Evolutionary conservation across 345 rosid genomes (phyloP).

Genomic region (Arabidopsis suecica): DNA sequence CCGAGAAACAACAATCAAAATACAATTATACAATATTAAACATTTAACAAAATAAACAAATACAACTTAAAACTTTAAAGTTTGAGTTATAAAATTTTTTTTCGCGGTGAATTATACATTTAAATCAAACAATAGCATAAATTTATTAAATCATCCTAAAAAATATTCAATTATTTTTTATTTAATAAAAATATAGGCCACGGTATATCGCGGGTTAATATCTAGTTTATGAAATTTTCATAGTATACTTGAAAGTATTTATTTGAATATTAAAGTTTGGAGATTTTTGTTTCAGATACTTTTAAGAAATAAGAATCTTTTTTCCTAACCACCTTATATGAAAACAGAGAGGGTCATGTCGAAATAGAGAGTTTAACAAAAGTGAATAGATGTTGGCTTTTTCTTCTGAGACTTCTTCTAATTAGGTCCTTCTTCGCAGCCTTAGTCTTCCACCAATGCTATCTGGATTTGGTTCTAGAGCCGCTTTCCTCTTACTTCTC

Average conservation of each 20-base stretch:
- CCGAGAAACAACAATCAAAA: too few species aligned
- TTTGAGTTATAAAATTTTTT: too few species aligned
- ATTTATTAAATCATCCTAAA: too few species aligned
- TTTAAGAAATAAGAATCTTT: not conserved
- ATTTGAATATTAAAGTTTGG: not conserved
- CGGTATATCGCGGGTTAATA: too few species aligned
- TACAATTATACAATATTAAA: too few species aligned
- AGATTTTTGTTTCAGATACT: not conserved
- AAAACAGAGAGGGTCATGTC: slow-evolving; percentile 8
- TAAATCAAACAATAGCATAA: too few species aligned
- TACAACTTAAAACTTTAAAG: too few species aligned
- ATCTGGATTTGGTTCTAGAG: slow-evolving; percentile 45
- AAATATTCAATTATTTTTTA: too few species aligned
- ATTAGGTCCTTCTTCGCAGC: slow-evolving; percentile 38
- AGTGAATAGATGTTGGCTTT: not conserved
- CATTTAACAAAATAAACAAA: too few species aligned
- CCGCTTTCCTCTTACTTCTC: slow-evolving; percentile 28
- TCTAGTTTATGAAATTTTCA: not conserved
- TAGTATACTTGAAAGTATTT: not conserved
- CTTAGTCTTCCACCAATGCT: slow-evolving; percentile 57
- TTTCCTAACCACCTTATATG: not conserved
- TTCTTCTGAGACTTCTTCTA: slow-evolving; percentile 14
- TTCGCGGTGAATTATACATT: too few species aligned
- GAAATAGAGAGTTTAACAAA: not conserved
- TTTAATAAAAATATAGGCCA: too few species aligned